These are phyloP conservation scores for Puccinia novopanici DNA, from an alignment of 1,284 basidiomycete genomes.

Conservation along the genomic window DNA sequence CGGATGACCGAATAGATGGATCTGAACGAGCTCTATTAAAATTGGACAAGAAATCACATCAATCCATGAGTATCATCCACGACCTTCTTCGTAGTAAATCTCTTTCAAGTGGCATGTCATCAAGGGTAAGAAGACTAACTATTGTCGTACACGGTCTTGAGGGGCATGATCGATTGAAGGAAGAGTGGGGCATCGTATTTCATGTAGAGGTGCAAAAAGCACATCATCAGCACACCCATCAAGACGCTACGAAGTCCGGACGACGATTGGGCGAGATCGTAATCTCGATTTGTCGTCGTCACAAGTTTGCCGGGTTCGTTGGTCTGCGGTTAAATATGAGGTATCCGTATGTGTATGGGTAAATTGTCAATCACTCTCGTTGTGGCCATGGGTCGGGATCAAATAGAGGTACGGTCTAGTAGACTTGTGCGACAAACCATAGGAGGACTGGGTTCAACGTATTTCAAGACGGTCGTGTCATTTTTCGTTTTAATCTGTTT, in stretches of 20 bases:
- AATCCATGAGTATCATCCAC: neutral
- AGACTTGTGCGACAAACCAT: slow-evolving; percentile 60
- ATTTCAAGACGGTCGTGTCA: slow-evolving; percentile 92
- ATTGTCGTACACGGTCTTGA: slow-evolving; percentile 82
- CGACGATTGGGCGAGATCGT: slow-evolving; percentile 69
- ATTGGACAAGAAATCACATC: neutral
- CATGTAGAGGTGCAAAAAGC: slow-evolving; percentile 62
- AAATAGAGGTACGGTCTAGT: neutral
- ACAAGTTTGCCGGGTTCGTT: slow-evolving; percentile 76
- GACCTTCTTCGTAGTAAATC: neutral
- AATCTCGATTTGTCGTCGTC: slow-evolving; percentile 90
- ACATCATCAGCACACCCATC: slow-evolving; percentile 83
- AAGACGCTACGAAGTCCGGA: slow-evolving; percentile 66
- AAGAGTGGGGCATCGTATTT: slow-evolving; percentile 89
- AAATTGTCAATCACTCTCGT: no score
- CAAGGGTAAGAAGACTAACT: slow-evolving; percentile 57
- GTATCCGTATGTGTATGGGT: neutral
- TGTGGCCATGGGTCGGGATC: neutral
- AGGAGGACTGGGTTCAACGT: slow-evolving; percentile 65
- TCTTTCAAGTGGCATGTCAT: neutral
- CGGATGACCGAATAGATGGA: slow-evolving; percentile 41
- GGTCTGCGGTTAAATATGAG: slow-evolving; percentile 61
- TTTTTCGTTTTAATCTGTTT: slow-evolving; percentile 86
- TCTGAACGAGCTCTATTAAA: slow-evolving; percentile 42
- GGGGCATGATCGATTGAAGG: slow-evolving; percentile 83